Conservation (phyloP, 225 moss, liverwort and hornwort species). For the Antitrichia curtipendula region DNA sequence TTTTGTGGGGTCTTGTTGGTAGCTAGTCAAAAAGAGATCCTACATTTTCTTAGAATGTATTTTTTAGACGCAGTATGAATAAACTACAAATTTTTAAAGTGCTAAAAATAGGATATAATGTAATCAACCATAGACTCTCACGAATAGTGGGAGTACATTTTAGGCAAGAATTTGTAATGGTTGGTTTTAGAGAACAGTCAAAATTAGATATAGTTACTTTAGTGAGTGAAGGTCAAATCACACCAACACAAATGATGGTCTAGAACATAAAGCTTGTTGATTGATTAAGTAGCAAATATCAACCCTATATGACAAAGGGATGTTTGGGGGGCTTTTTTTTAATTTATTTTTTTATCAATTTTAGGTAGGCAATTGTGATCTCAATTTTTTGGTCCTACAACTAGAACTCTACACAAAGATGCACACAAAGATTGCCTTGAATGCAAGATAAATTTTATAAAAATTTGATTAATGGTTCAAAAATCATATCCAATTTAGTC, state of each 20-base stretch:
- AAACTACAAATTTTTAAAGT: no score
- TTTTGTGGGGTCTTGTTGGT: no score
- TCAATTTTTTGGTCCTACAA: neutral
- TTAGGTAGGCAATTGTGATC: accelerated
- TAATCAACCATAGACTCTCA: no score
- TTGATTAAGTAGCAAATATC: neutral
- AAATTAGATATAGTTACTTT: no score
- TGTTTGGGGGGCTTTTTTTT: neutral
- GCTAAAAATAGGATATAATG: no score
- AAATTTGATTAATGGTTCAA: neutral
- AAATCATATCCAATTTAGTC: neutral
- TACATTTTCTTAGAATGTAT: no score
- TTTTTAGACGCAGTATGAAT: no score
- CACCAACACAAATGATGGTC: accelerated
- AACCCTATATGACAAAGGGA: neutral
- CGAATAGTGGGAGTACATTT: no score
- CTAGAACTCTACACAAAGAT: neutral
- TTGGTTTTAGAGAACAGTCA: no score
- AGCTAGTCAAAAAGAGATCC: no score
- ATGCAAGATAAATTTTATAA: neutral
- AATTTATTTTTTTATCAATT: neutral
- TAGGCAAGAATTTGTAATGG: no score
- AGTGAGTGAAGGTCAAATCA: neutral
- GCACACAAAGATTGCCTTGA: neutral
- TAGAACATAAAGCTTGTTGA: neutral